Percentiles rank a stretch among this genome's conserved stretches.
Conservation (phyloP, 208 protist species). For the Crithidia fasciculata region DNA sequence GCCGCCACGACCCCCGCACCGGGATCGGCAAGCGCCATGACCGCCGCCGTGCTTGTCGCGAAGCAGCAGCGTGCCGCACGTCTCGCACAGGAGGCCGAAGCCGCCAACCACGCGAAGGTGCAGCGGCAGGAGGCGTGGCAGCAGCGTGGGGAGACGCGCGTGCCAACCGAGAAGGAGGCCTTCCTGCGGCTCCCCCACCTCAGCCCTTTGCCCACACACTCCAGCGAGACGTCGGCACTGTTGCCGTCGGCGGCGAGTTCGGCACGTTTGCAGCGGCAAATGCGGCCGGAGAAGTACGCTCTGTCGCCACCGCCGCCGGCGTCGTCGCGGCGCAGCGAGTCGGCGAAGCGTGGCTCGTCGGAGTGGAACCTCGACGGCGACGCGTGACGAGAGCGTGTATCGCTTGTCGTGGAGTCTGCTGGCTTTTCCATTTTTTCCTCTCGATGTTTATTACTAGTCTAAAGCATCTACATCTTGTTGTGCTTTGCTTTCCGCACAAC, state of each 20-base stretch:
- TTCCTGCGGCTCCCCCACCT: conserved; percentile 32
- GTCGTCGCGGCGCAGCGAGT: conserved; percentile 16
- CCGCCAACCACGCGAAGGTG: not conserved
- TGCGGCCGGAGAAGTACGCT: conserved; percentile 22
- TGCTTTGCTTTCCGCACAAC: too few relatives aligned
- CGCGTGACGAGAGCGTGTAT: not conserved
- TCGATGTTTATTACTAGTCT: too few relatives aligned
- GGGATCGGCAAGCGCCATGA: not conserved
- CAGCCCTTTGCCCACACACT: conserved; percentile 11
- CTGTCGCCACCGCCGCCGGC: conserved; percentile 16
- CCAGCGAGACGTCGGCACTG: conserved; percentile 3
- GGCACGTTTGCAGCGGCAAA: conserved; percentile 23
- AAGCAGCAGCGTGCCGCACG: conserved; percentile 31
- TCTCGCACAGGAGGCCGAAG: conserved; percentile 10
- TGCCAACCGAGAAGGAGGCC: conserved; percentile 27
- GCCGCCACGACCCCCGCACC: not conserved
- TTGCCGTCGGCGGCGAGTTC: conserved; percentile 21
- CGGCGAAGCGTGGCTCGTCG: conserved; percentile 6
- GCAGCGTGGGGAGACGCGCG: conserved; percentile 6
- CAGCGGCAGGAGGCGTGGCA: conserved; percentile 31
- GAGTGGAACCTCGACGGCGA: conserved; percentile 22
- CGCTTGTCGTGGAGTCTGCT: not conserved
- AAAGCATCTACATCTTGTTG: too few relatives aligned
- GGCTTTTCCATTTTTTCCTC: conserved; percentile 15
- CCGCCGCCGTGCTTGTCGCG: conserved; percentile 23